These are phyloP conservation scores for Coccomyxa subellipsoidea DNA, from an alignment of 163 green algal species.

Conservation along the genomic window DNA sequence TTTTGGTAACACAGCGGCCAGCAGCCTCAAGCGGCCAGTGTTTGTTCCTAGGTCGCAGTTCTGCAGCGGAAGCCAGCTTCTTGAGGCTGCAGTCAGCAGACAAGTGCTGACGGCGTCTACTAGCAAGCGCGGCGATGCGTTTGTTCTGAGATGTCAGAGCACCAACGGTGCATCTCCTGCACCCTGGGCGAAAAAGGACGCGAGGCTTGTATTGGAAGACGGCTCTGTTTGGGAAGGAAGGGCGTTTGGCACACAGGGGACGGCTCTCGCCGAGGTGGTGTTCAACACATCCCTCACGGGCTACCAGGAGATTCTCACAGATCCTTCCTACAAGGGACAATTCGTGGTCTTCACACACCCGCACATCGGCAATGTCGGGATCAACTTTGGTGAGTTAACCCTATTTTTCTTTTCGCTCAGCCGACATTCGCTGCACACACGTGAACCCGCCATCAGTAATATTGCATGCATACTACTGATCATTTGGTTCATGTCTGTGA, in stretches of 20 bases:
- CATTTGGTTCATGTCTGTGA: too few relatives aligned
- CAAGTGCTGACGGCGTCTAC: neutral
- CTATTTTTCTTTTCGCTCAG: neutral
- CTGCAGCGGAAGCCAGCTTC: neutral
- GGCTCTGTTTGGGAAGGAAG: conserved; percentile 85
- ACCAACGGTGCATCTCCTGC: neutral
- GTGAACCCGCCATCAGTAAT: neutral
- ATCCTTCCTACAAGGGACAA: conserved; percentile 97
- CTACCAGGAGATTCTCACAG: conserved; percentile 97
- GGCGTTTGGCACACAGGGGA: conserved; percentile 79
- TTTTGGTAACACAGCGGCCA: neutral
- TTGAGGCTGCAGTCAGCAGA: neutral
- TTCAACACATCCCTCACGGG: conserved; percentile 98
- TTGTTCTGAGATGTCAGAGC: neutral
- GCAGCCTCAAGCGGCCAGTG: neutral
- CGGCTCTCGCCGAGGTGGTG: conserved; percentile 84
- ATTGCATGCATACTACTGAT: neutral
- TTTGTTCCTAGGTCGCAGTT: neutral
- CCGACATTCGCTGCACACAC: neutral
- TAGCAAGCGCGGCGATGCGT: neutral
- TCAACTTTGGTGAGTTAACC: conserved; percentile 78
- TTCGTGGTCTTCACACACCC: conserved; percentile 97
- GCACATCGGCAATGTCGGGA: conserved; percentile 98
- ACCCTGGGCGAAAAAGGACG: conserved; percentile 73
- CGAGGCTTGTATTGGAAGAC: conserved; percentile 90